Conservation (phyloP, 352 stramenopile species). For the Phytophthora europaea region DNA sequence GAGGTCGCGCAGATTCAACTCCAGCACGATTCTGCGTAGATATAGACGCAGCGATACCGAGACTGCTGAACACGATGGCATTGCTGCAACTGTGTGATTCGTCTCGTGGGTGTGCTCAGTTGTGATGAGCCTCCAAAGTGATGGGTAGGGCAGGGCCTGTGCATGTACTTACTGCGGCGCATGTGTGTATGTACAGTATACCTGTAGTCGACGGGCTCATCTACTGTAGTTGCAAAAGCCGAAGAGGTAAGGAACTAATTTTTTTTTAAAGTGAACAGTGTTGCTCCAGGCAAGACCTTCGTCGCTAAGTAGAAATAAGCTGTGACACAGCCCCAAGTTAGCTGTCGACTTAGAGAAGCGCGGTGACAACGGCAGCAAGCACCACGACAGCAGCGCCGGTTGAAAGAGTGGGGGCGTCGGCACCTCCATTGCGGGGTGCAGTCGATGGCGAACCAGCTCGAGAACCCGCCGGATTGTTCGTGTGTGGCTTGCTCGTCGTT, state of each 20-base stretch:
- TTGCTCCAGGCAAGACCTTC: not conserved
- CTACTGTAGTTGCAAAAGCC: too few species aligned
- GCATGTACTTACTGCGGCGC: too few species aligned
- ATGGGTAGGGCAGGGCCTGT: not conserved
- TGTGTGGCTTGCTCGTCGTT: slow-evolving; percentile 17
- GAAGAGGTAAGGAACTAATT: too few species aligned
- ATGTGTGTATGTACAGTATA: too few species aligned
- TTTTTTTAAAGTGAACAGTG: too few species aligned
- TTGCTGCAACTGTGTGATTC: slow-evolving; percentile 19
- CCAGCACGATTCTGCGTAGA: slow-evolving; percentile 55
- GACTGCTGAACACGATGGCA: slow-evolving; percentile 30
- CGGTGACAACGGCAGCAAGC: slow-evolving; percentile 23
- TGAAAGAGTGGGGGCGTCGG: slow-evolving; percentile 19
- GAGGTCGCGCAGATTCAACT: slow-evolving; percentile 80
- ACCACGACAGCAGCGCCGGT: slow-evolving; percentile 17
- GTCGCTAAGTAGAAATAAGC: not conserved
- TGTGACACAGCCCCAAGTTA: not conserved
- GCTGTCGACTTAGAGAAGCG: slow-evolving; percentile 25
- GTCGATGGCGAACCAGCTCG: slow-evolving; percentile 7
- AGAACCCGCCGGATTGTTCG: slow-evolving; percentile 2
- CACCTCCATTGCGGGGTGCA: slow-evolving; percentile 20
- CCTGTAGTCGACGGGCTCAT: not conserved
- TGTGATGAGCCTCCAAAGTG: not conserved
- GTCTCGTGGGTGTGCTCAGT: not conserved
- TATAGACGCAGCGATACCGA: slow-evolving; percentile 17